A percentile compares a stretch with the other conserved stretches of the same genome.
Conservation (phyloP, 768 basidiomycete species). For the Tricholoma matsutake region DNA sequence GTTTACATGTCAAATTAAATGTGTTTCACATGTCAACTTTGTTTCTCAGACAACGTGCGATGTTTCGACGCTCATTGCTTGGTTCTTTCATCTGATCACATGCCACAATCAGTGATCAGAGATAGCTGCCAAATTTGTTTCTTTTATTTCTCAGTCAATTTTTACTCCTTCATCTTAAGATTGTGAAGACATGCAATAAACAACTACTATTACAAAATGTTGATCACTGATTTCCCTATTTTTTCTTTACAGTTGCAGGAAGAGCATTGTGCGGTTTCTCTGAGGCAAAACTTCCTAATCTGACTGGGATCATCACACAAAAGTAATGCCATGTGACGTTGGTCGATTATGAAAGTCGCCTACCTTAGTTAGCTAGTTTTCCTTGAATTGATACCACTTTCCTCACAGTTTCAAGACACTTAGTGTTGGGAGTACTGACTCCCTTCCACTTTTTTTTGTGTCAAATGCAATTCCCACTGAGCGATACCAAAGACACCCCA, state of each 20-base stretch:
- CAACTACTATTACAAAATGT: neutral
- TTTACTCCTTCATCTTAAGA: neutral
- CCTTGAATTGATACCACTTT: no score
- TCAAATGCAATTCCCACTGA: no score
- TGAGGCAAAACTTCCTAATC: neutral
- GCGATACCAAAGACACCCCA: no score
- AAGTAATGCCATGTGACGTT: no score
- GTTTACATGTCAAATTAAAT: neutral
- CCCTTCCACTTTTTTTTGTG: no score
- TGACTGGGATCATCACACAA: neutral
- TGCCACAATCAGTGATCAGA: no score
- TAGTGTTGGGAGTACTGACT: no score
- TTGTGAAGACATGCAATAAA: neutral
- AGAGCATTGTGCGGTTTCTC: neutral
- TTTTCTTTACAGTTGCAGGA: neutral
- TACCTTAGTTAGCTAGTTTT: no score
- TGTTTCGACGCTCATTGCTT: no score
- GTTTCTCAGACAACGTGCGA: neutral
- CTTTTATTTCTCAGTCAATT: neutral
- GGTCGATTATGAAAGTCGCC: no score
- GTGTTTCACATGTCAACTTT: neutral
- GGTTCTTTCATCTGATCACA: no score
- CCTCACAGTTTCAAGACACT: no score
- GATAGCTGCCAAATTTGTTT: neutral
- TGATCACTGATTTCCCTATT: neutral